A percentile compares a stretch with the other conserved stretches of the same genome.
Conservation (phyloP, 2,329 filamentous ascomycete genomes). For the Elsinoe arachidis region DNA sequence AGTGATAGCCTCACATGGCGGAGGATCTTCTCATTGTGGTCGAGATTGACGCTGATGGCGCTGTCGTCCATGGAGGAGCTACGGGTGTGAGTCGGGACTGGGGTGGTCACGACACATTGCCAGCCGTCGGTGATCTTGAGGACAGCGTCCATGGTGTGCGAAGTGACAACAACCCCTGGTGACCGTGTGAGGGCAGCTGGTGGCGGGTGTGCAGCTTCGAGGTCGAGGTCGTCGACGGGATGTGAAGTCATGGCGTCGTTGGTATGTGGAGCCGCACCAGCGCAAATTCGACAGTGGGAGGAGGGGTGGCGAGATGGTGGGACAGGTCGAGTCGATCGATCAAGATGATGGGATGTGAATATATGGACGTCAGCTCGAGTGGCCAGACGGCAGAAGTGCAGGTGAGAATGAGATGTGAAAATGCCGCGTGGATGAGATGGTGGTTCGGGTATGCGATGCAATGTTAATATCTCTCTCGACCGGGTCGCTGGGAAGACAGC, state of each 20-base stretch:
- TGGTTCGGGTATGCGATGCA: neutral
- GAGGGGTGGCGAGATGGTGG: neutral
- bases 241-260: neutral
- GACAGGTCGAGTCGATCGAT: neutral
- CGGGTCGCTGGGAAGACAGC: slow-evolving; percentile 4
- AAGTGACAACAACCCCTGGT: neutral
- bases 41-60: slow-evolving; percentile 6
- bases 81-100: neutral
- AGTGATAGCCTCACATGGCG: neutral
- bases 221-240: neutral
- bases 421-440: neutral
- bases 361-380: neutral
- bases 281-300: neutral
- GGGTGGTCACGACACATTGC: slow-evolving; percentile 5
- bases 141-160: neutral
- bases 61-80: slow-evolving; percentile 10
- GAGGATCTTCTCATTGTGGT: neutral
- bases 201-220: neutral
- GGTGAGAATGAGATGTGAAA: slow-evolving; percentile 1
- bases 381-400: neutral
- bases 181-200: neutral
- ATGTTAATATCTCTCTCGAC: slow-evolving; percentile 1
- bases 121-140: slow-evolving; percentile 5
- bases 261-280: neutral
- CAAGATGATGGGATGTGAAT: neutral